These are phyloP conservation scores for Erythrobasidium hasegawianum DNA, from an alignment of 1,284 basidiomycete genomes.

Conservation along the genomic window DNA sequence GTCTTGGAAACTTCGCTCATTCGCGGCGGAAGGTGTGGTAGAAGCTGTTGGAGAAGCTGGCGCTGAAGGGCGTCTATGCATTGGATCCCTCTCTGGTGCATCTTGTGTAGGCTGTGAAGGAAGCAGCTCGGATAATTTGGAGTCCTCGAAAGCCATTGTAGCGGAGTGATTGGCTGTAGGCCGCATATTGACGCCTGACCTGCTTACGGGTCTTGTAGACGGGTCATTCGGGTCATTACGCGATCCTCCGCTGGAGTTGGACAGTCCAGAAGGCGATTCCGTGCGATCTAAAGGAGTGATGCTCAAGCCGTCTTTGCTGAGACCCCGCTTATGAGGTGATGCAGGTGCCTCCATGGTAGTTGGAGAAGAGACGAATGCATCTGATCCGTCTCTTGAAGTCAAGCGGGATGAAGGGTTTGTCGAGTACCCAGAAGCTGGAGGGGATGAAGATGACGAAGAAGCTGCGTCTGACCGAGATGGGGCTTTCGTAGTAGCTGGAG, in stretches of 20 bases:
- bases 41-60: slow-evolving; percentile 20
- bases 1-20: neutral
- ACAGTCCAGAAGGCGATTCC: slow-evolving; percentile 36
- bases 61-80: slow-evolving; percentile 25
- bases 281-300: slow-evolving; percentile 38
- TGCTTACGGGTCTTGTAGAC: neutral
- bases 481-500: neutral
- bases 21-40: neutral
- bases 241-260: slow-evolving; percentile 18
- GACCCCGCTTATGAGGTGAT: neutral
- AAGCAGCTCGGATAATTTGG: slow-evolving; percentile 13
- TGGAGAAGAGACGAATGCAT: neutral
- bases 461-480: neutral
- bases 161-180: neutral
- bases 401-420: neutral
- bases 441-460: slow-evolving; percentile 12
- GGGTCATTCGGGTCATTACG: neutral
- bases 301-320: slow-evolving; percentile 32
- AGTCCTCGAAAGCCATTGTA: neutral
- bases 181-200: neutral
- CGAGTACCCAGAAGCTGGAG: slow-evolving; percentile 9
- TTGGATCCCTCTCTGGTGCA: slow-evolving; percentile 34
- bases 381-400: slow-evolving; percentile 5
- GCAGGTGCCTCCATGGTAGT: neutral
- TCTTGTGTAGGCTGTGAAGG: slow-evolving; percentile 27